Evolutionary conservation across 2,329 filamentous ascomycete species (phyloP), one percentile per base, ranked within the genome.

Genomic region (Cytospora schulzeri): DNA sequence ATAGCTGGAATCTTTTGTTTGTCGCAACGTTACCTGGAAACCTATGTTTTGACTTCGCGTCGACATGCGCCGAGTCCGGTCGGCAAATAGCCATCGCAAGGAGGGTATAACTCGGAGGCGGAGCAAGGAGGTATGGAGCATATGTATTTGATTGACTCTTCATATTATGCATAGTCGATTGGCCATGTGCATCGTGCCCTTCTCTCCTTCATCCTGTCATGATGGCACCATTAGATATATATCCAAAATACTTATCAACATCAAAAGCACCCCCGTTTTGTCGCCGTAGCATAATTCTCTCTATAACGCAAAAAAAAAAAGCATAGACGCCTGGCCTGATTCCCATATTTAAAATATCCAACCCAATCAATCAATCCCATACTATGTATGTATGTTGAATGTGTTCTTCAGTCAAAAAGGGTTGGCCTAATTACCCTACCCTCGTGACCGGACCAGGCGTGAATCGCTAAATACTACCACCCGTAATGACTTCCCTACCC

Each of bases 401-500:
- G n/a, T n/a, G n/a, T n/a, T n/a, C n/a, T n/a, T n/a, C n/a, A n/a
- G n/a, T n/a, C n/a, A n/a, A n/a, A n/a, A n/a, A n/a, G n/a, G n/a
- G n/a, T n/a, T n/a, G n/a, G n/a, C n/a, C n/a, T n/a, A n/a, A n/a
- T n/a, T n/a, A n/a, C n/a, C n/a, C 41, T 48, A 29, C 17, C 33
- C n/a, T n/a, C n/a, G n/a, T n/a, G n/a, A 12, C n/a, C 29, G 29
- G 33, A 11, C n/a, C 22, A 9, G 7, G 24, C 8, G 4, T 28
- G 45, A 19, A 62, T 15, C 48, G 53, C 66, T 72, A 81, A 65
- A 83, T 84, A 62, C 77, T 78, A 8, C 81, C 80, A 4, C 85
- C 85, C 67, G 85, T 82, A 15, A 91, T 82, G 63, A 91, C 79
- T 73, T 90, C 85, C 63, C 88, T 79, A 38, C 84, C 87, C 2